Conservation (phyloP, 2,329 filamentous ascomycete genomes). For the Thermoascus crustaceus region DNA sequence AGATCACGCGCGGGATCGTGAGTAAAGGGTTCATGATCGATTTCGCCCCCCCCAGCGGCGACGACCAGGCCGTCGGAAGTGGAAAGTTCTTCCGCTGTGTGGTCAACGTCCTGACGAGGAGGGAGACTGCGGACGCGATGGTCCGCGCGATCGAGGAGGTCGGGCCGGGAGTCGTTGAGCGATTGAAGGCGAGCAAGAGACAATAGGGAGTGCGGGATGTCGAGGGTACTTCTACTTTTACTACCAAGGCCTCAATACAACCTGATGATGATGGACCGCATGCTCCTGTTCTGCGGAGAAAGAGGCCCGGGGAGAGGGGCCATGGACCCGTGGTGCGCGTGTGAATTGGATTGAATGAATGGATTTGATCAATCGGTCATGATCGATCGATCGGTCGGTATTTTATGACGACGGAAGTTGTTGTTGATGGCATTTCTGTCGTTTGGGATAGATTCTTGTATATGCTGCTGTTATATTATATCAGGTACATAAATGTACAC, state of each 20-base stretch:
- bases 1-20: conserved; percentile 48
- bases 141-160: conserved; percentile 50
- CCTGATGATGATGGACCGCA: too few species aligned
- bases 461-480: too few species aligned
- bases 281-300: conserved; percentile 7
- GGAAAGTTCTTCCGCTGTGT: conserved; percentile 64
- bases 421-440: too few species aligned
- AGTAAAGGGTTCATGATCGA: conserved; percentile 61
- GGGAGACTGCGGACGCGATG: conserved; percentile 54
- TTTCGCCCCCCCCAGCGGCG: conserved; percentile 46
- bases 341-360: background rate
- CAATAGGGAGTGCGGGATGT: too few species aligned
- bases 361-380: too few species aligned
- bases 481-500: too few species aligned
- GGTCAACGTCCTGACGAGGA: conserved; percentile 54
- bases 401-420: too few species aligned
- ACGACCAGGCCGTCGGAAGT: conserved; percentile 42
- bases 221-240: too few species aligned
- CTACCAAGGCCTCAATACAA: too few species aligned
- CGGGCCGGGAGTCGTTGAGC: conserved; percentile 26
- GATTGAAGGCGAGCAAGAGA: conserved; percentile 14
- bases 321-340: conserved; percentile 28
- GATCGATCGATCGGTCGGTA: too few species aligned
- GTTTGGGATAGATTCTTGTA: too few species aligned
- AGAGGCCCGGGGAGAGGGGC: conserved; percentile 24